These are phyloP conservation scores for Gossypium schwendimanii DNA, from an alignment of 441 rosid genomes.

Conservation along the genomic window DNA sequence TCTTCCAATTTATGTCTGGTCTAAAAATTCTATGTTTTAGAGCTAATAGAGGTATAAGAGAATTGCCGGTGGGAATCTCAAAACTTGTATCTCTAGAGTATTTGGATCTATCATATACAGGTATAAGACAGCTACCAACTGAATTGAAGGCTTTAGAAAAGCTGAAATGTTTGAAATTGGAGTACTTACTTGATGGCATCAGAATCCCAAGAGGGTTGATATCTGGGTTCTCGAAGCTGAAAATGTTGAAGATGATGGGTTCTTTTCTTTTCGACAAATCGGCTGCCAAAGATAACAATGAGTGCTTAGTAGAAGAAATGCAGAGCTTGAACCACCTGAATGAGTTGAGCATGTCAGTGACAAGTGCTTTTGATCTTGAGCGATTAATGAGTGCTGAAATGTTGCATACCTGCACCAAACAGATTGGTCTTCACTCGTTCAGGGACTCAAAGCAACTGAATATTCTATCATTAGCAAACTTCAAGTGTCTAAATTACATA, in stretches of 20 bases:
- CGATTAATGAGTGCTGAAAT: neutral
- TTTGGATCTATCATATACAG: neutral
- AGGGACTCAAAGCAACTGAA: neutral
- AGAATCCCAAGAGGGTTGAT: neutral
- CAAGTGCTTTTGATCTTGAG: neutral
- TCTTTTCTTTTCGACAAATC: neutral
- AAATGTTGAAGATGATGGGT: neutral
- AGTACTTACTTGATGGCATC: neutral
- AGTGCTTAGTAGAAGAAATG: neutral
- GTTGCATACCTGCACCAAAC: neutral
- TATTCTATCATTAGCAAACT: neutral
- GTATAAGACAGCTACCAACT: constrained; percentile 4
- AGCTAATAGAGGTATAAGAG: neutral
- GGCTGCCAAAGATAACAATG: neutral
- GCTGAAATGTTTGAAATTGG: neutral
- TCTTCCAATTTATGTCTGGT: neutral
- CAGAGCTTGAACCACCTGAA: neutral
- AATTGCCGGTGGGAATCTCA: neutral
- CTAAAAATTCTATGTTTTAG: neutral
- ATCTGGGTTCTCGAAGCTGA: neutral
- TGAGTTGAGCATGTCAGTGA: neutral
- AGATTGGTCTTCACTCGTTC: neutral
- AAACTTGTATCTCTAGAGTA: neutral
- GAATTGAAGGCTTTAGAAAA: neutral
- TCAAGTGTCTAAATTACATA: neutral